Percentiles rank a stretch among this genome's conserved stretches.
Conservation (phyloP, 495 filamentous ascomycete genomes). For the Talaromyces wortmannii region DNA sequence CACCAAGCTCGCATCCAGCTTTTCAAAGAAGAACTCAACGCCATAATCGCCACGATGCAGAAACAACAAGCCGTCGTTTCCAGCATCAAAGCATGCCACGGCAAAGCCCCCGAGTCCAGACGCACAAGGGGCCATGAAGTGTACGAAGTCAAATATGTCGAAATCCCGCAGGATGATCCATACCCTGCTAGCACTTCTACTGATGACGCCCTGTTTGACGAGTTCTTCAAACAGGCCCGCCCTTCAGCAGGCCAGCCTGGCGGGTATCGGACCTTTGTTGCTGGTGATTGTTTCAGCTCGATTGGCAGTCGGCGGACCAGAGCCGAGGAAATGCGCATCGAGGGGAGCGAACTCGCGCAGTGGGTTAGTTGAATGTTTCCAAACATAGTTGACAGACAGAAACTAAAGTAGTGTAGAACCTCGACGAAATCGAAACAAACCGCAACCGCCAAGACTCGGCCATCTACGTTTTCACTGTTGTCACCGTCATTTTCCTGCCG, state of each 20-base stretch:
- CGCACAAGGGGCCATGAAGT: no score
- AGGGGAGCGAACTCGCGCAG: background rate
- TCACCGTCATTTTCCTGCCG: slow-evolving; percentile 40
- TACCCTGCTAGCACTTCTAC: background rate
- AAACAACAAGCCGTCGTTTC: slow-evolving; percentile 4
- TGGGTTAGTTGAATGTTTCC: background rate
- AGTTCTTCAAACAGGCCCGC: slow-evolving; percentile 9
- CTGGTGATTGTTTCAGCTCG: background rate
- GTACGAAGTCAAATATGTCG: slow-evolving; percentile 2
- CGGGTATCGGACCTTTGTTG: background rate
- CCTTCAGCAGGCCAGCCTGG: background rate
- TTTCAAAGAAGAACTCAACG: slow-evolving; percentile 28
- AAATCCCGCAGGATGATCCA: background rate
- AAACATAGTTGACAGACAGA: background rate
- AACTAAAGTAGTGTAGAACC: slow-evolving; percentile 9
- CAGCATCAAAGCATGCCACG: slow-evolving; percentile 1
- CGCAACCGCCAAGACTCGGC: slow-evolving; percentile 27
- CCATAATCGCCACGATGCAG: slow-evolving; percentile 19
- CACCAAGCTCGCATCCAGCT: slow-evolving; percentile 26
- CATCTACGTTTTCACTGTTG: slow-evolving; percentile 30
- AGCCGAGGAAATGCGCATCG: background rate
- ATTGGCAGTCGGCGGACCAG: background rate
- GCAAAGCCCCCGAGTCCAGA: no score
- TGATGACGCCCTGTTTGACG: background rate
- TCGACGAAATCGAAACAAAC: slow-evolving; percentile 23